Evolutionary conservation across 1,139 yeast genomes (phyloP).

Genomic region (Taphrina flavorubra): DNA sequence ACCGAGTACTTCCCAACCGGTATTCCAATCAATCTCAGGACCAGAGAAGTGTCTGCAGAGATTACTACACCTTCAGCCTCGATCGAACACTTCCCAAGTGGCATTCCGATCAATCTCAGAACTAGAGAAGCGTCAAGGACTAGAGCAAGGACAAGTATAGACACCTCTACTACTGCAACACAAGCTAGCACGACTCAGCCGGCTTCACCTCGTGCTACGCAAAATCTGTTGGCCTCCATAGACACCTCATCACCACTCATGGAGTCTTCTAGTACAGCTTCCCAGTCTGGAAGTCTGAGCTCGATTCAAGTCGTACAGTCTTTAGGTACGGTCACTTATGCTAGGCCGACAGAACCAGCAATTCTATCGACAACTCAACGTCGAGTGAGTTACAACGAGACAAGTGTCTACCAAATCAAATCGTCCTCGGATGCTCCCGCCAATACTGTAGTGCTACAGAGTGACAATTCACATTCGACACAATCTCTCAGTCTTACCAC

Average conservation of each 20-base stretch:
- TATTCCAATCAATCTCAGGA: background rate
- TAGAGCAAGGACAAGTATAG: too few species aligned
- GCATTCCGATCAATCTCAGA: background rate
- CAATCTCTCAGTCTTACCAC: background rate
- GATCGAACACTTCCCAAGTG: background rate
- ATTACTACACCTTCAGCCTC: background rate
- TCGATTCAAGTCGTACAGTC: background rate
- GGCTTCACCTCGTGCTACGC: background rate
- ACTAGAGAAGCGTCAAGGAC: background rate
- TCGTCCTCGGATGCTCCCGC: background rate
- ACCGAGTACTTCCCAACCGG: background rate
- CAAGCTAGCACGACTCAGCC: background rate
- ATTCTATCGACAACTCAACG: background rate
- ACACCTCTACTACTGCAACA: too few species aligned
- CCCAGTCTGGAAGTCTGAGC: background rate
- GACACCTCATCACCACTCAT: background rate
- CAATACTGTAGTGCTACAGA: background rate
- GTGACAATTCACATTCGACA: background rate
- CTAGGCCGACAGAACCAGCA: background rate
- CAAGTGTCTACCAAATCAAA: background rate
- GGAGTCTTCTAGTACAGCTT: background rate
- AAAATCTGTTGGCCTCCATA: background rate
- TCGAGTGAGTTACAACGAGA: background rate
- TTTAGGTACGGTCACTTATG: background rate
- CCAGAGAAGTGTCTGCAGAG: background rate